Conservation (phyloP, 1,139 yeast species). For the Nadsonia starkeyi-henricii region DNA sequence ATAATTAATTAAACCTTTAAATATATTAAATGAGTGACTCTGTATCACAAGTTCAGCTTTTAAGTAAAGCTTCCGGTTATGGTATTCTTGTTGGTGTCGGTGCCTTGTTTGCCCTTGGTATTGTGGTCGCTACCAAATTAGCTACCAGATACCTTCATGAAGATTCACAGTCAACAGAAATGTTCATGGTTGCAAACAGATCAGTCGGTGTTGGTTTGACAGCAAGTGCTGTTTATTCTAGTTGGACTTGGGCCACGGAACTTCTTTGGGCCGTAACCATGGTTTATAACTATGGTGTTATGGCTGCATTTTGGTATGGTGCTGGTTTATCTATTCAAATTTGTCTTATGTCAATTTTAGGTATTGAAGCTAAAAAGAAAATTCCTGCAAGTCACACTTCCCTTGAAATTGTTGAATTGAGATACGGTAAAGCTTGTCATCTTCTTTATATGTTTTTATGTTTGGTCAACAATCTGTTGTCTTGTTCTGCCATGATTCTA, state of each 20-base stretch:
- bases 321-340: slow-evolving; percentile 68
- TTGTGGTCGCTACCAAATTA: slow-evolving; percentile 38
- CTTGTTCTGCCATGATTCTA: slow-evolving; percentile 67
- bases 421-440: slow-evolving; percentile 64
- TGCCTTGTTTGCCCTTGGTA: slow-evolving; percentile 39
- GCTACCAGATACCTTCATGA: slow-evolving; percentile 35
- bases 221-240: slow-evolving; percentile 75
- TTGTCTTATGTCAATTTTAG: slow-evolving; percentile 55
- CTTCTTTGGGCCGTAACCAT: slow-evolving; percentile 64
- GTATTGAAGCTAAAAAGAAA: slow-evolving; percentile 44
- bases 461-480: slow-evolving; percentile 69
- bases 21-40: no score
- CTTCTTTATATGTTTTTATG: slow-evolving; percentile 62
- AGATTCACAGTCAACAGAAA: slow-evolving; percentile 40
- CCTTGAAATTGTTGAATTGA: slow-evolving; percentile 52
- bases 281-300: slow-evolving; percentile 62
- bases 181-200: slow-evolving; percentile 47
- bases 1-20: no score
- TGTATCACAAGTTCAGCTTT: no score
- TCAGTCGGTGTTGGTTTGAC: slow-evolving; percentile 69
- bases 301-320: slow-evolving; percentile 65
- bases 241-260: slow-evolving; percentile 95
- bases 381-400: slow-evolving; percentile 48
- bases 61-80: no score
- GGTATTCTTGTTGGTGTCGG: slow-evolving; percentile 86